Evolutionary conservation across 1,139 yeast species (phyloP).

Genomic region (Candida sanyaensis): DNA sequence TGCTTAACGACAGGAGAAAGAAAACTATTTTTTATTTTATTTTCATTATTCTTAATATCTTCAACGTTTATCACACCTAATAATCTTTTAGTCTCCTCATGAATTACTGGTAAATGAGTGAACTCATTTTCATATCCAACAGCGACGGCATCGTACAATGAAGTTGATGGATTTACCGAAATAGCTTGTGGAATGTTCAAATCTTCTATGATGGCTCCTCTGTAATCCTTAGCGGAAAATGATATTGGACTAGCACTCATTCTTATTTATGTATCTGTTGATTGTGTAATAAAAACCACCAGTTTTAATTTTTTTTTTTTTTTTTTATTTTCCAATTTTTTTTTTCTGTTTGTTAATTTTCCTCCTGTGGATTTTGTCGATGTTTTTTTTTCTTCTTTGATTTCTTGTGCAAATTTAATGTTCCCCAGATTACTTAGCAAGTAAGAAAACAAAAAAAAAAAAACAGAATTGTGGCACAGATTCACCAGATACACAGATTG

Average conservation of each 20-base stretch:
- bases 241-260: constrained; percentile 7
- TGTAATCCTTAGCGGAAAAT: constrained; percentile 41
- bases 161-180: constrained; percentile 54
- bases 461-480: no score
- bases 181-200: constrained; percentile 63
- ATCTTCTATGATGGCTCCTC: constrained; percentile 63
- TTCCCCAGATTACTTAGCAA: no score
- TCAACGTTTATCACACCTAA: constrained; percentile 61
- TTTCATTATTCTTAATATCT: constrained; percentile 30
- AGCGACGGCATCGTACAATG: constrained; percentile 48
- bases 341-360: no score
- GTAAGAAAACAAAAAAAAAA: no score
- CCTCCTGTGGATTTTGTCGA: no score
- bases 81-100: constrained; percentile 48
- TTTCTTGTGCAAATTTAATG: background rate
- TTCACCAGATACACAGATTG: no score
- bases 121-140: constrained; percentile 59
- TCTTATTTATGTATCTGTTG: background rate
- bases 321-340: no score
- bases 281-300: background rate
- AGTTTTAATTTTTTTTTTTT: no score
- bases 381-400: no score
- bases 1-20: constrained; percentile 34
- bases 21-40: constrained; percentile 24
- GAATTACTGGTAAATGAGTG: constrained; percentile 59